Percentiles rank a stretch among this genome's conserved stretches.
Conservation (phyloP, 228 moss, liverwort and hornwort genomes). For the Sphagnum fallax region DNA sequence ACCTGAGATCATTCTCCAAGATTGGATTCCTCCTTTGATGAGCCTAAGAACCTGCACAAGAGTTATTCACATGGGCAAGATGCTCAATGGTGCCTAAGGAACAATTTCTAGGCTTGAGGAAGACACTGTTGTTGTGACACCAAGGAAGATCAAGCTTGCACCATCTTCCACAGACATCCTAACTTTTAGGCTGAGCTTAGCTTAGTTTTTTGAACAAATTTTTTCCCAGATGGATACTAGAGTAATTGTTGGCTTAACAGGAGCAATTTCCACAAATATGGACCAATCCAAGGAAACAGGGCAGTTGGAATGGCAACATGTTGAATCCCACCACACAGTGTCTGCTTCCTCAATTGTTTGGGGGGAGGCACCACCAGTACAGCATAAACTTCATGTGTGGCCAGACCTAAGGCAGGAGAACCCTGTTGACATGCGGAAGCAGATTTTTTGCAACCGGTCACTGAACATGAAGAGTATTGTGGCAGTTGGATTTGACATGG, state of each 20-base stretch:
- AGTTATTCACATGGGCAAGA: too few species aligned
- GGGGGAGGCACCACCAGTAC: slow-evolving; percentile 12
- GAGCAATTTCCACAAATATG: slow-evolving; percentile 18
- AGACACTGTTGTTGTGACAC: too few species aligned
- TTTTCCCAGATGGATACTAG: not conserved
- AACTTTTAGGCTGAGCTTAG: too few species aligned
- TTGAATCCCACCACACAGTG: slow-evolving; percentile 31
- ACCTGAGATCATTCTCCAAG: too few species aligned
- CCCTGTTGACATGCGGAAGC: slow-evolving; percentile 57
- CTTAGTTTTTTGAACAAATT: not conserved
- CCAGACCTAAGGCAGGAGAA: slow-evolving; percentile 41
- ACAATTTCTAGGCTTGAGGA: too few species aligned
- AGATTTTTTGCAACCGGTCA: slow-evolving; percentile 86
- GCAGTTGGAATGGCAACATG: slow-evolving; percentile 26
- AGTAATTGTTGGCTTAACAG: slow-evolving; percentile 7
- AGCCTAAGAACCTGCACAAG: too few species aligned
- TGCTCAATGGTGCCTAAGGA: not conserved
- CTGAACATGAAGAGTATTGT: slow-evolving; percentile 96
- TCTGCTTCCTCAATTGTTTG: slow-evolving; percentile 20
- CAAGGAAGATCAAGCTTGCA: too few species aligned
- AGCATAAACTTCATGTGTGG: slow-evolving; percentile 26
- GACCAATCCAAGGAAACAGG: slow-evolving; percentile 10
- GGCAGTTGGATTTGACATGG: slow-evolving; percentile 98
- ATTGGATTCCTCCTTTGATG: too few species aligned
- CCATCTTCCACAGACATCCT: too few species aligned